Evolutionary conservation across 2,329 filamentous ascomycete genomes (phyloP).

Genomic region (Phoma herbarum): DNA sequence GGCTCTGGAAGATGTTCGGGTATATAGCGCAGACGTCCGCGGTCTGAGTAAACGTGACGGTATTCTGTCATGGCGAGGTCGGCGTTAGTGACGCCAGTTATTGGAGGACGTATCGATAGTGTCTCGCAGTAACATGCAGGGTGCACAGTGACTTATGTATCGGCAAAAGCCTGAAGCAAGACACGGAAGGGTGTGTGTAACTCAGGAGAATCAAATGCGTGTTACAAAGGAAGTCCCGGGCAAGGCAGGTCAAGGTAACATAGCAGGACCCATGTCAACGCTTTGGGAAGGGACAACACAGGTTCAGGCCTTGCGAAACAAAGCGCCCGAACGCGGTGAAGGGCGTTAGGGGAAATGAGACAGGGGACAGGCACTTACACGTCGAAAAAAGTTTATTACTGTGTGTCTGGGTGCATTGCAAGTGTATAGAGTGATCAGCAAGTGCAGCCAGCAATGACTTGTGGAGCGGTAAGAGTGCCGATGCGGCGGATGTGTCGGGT

Average conservation of each 20-base stretch:
- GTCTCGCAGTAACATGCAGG: slow-evolving; percentile 28
- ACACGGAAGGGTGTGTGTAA: slow-evolving; percentile 37
- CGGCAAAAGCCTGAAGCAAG: slow-evolving; percentile 25
- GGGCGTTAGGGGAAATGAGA: slow-evolving; percentile 43
- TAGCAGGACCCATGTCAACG: slow-evolving; percentile 42
- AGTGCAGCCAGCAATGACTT: slow-evolving; percentile 32
- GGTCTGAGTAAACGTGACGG: slow-evolving; percentile 49
- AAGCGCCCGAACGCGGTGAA: slow-evolving; percentile 38
- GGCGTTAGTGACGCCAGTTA: slow-evolving; percentile 43
- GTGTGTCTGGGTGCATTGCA: slow-evolving; percentile 34
- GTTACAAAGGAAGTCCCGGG: slow-evolving; percentile 47
- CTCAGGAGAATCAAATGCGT: slow-evolving; percentile 41
- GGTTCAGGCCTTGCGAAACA: slow-evolving; percentile 38
- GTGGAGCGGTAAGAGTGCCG: slow-evolving; percentile 42
- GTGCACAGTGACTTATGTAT: slow-evolving; percentile 32
- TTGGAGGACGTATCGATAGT: slow-evolving; percentile 19
- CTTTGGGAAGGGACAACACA: slow-evolving; percentile 40
- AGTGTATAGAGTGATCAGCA: slow-evolving; percentile 37
- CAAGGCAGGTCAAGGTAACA: slow-evolving; percentile 44
- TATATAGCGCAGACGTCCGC: slow-evolving; percentile 51
- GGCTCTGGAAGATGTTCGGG: slow-evolving; percentile 47
- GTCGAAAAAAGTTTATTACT: slow-evolving; percentile 33
- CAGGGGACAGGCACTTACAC: slow-evolving; percentile 43
- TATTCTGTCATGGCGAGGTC: slow-evolving; percentile 52
- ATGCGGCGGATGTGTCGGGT: slow-evolving; percentile 45